Percentiles rank a stretch among this genome's conserved stretches.
Conservation (phyloP, 768 basidiomycete genomes). For the Boletus vinaceobasis region DNA sequence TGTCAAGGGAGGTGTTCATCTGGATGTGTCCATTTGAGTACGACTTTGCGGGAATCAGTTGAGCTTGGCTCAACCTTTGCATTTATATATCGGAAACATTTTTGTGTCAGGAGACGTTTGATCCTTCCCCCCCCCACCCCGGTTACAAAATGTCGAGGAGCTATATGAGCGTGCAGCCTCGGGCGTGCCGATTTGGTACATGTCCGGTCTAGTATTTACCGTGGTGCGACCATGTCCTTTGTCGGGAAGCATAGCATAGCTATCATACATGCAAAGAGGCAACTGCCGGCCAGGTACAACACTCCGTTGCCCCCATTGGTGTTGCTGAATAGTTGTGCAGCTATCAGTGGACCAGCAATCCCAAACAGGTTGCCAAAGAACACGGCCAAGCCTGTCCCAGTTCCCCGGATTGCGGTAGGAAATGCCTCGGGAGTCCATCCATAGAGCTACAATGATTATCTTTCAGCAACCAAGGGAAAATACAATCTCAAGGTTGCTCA, state of each 20-base stretch:
- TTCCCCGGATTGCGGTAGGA: conserved; percentile 12
- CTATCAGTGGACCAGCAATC: background rate
- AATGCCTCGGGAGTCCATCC: conserved; percentile 20
- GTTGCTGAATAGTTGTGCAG: conserved; percentile 1
- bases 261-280: conserved; percentile 9
- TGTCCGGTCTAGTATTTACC: background rate
- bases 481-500: background rate
- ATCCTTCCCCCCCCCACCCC: too few relatives aligned
- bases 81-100: too few relatives aligned
- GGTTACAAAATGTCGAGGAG: background rate
- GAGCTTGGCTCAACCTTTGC: too few relatives aligned
- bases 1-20: too few relatives aligned
- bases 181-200: background rate
- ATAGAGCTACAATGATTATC: conserved; percentile 1
- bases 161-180: background rate
- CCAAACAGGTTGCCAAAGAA: conserved; percentile 4
- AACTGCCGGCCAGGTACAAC: conserved; percentile 11
- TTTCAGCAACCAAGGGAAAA: background rate
- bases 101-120: too few relatives aligned
- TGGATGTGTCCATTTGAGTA: too few relatives aligned
- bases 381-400: conserved; percentile 5
- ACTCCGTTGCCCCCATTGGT: conserved; percentile 5
- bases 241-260: conserved; percentile 4
- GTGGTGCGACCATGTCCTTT: conserved; percentile 13
- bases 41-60: too few relatives aligned